Conservation (phyloP, 768 basidiomycete species). For the Xerocomus brunneocitrinus region DNA sequence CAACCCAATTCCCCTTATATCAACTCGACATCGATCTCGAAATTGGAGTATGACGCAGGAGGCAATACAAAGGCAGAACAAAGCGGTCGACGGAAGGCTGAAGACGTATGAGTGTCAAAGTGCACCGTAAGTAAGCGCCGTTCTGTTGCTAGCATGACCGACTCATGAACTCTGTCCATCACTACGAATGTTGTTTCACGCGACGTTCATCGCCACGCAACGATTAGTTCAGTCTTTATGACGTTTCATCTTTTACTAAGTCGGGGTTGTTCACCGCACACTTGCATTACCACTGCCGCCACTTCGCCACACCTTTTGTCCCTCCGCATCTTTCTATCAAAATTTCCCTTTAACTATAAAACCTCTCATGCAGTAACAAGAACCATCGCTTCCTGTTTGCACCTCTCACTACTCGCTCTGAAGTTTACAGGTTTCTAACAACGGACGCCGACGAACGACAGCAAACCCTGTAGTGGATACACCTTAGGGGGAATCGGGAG, state of each 20-base stretch:
- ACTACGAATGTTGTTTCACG: neutral
- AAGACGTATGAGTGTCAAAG: too few relatives aligned
- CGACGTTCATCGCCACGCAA: neutral
- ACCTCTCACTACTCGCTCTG: neutral
- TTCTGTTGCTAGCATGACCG: too few relatives aligned
- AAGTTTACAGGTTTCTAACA: neutral
- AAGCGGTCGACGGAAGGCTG: too few relatives aligned
- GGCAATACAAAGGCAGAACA: too few relatives aligned
- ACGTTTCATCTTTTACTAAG: too few relatives aligned
- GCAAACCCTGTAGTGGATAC: too few relatives aligned
- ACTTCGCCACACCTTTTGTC: neutral
- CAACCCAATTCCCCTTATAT: too few relatives aligned
- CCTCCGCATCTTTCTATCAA: neutral
- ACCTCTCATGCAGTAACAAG: neutral
- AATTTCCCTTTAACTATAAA: neutral
- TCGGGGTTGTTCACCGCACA: neutral
- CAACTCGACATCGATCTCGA: too few relatives aligned
- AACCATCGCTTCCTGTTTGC: too few relatives aligned
- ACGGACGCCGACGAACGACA: neutral
- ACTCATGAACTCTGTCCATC: too few relatives aligned
- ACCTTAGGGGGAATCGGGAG: neutral
- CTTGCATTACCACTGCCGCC: neutral
- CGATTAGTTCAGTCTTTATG: neutral
- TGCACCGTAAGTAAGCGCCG: too few relatives aligned
- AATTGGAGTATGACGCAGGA: too few relatives aligned